Evolutionary conservation across 2,329 filamentous ascomycete genomes (phyloP).

Genomic region (Pseudogymnoascus sp.): DNA sequence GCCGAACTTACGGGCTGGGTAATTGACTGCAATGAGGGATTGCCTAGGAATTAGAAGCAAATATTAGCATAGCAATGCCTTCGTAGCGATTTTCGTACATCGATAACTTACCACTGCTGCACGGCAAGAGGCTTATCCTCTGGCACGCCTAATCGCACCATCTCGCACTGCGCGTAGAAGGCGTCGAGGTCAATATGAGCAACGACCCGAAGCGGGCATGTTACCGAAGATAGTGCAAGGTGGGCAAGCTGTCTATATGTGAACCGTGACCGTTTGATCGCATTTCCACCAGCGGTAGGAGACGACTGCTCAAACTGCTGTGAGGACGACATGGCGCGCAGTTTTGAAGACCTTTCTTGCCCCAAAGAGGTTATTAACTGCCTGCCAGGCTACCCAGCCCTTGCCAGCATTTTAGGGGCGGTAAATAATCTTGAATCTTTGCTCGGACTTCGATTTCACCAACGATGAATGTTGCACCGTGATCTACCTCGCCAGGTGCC

Average conservation of each 20-base stretch:
- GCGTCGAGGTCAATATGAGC: slow-evolving; percentile 94
- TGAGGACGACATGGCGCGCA: slow-evolving; percentile 36
- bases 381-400: neutral
- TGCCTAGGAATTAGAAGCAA: slow-evolving; percentile 45
- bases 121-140: slow-evolving; percentile 80
- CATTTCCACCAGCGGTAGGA: slow-evolving; percentile 27
- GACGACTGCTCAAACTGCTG: slow-evolving; percentile 39
- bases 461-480: neutral
- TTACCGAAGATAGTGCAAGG: slow-evolving; percentile 60
- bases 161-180: slow-evolving; percentile 96
- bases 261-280: slow-evolving; percentile 52
- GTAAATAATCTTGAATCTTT: neutral
- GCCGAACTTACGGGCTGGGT: slow-evolving; percentile 74
- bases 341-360: neutral
- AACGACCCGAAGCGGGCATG: slow-evolving; percentile 75
- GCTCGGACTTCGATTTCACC: neutral
- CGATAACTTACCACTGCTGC: slow-evolving; percentile 65
- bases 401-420: neutral
- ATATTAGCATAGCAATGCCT: slow-evolving; percentile 7
- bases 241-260: slow-evolving; percentile 77
- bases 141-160: slow-evolving; percentile 68
- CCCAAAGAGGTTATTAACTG: neutral
- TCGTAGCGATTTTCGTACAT: neutral
- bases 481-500: neutral
- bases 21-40: slow-evolving; percentile 92